Percentiles rank a stretch among this genome's conserved stretches.
phyloP scores from a whole-genome alignment of 2,329 filamentous ascomycete species.

The Xylariaceae sp. region DNA sequence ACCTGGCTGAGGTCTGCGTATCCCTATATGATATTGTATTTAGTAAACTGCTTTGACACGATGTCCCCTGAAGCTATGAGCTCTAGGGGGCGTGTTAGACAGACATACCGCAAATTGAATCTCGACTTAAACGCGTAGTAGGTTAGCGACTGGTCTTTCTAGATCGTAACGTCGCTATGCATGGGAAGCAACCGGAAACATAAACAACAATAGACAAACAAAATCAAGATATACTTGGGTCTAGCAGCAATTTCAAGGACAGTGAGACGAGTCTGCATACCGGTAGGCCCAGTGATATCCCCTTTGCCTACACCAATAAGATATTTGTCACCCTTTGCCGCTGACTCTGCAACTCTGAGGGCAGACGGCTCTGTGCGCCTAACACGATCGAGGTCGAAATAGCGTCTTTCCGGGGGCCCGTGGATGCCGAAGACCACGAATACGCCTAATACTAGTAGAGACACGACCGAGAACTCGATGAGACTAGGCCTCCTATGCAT shows the following conservation, averaged over 20 bases:
- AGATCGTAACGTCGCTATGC: background rate
- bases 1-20: constrained; percentile 47
- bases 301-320: constrained; percentile 49
- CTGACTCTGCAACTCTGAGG: constrained; percentile 19
- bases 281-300: constrained; percentile 61
- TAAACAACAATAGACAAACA: background rate
- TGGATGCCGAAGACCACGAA: constrained; percentile 27
- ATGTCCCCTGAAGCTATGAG: constrained; percentile 53
- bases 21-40: constrained; percentile 9
- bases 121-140: constrained; percentile 51
- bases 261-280: constrained; percentile 10
- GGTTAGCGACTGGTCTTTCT: constrained; percentile 10
- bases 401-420: constrained; percentile 9
- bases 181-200: background rate
- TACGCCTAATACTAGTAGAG: constrained; percentile 34
- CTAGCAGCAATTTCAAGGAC: background rate
- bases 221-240: background rate
- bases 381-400: constrained; percentile 20
- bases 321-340: constrained; percentile 38
- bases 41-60: background rate
- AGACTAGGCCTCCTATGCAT: constrained; percentile 27
- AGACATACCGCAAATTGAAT: constrained; percentile 81
- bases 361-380: constrained; percentile 6
- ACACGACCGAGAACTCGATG: constrained; percentile 29
- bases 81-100: background rate